These are phyloP conservation scores for Cercospora sp. DNA, from an alignment of 2,329 filamentous ascomycete species.

Conservation along the genomic window DNA sequence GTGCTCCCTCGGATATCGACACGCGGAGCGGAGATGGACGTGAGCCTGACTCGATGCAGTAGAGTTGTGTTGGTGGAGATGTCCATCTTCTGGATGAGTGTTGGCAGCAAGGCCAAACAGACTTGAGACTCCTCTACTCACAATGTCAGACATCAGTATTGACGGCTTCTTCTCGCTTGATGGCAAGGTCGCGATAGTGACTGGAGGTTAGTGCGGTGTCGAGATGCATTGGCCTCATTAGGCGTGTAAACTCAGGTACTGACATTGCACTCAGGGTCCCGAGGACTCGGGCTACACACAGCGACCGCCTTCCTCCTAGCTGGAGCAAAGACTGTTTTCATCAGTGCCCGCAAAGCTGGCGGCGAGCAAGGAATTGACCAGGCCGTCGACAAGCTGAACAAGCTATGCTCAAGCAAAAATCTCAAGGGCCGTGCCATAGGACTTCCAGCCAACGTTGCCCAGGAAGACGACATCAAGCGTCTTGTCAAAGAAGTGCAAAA, in stretches of 20 bases:
- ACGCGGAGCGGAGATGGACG: not conserved
- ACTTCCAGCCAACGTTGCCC: constrained; percentile 76
- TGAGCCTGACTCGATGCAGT: constrained; percentile 4
- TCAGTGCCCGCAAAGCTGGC: constrained; percentile 79
- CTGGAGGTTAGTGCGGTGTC: constrained; percentile 58
- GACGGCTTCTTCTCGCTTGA: constrained; percentile 79
- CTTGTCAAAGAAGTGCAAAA: constrained; percentile 69
- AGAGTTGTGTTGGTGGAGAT: not conserved
- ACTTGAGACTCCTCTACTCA: not conserved
- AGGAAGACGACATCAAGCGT: constrained; percentile 67
- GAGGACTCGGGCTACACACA: constrained; percentile 76
- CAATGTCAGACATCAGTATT: constrained; percentile 60
- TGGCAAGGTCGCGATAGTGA: constrained; percentile 81
- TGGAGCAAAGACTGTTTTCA: constrained; percentile 83
- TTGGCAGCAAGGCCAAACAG: not conserved
- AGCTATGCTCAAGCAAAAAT: constrained; percentile 61
- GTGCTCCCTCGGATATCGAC: constrained; percentile 8
- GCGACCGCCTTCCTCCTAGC: constrained; percentile 74
- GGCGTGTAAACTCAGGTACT: not conserved
- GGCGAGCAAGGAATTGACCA: constrained; percentile 66
- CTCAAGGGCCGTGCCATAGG: constrained; percentile 70
- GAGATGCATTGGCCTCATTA: not conserved
- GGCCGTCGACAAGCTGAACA: constrained; percentile 75
- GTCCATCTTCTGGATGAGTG: not conserved
- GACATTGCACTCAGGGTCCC: constrained; percentile 49